Percentiles rank a stretch among this genome's conserved stretches.
These are phyloP conservation scores for Suillus occidentalis DNA, from an alignment of 768 basidiomycete genomes.

Conservation along the genomic window DNA sequence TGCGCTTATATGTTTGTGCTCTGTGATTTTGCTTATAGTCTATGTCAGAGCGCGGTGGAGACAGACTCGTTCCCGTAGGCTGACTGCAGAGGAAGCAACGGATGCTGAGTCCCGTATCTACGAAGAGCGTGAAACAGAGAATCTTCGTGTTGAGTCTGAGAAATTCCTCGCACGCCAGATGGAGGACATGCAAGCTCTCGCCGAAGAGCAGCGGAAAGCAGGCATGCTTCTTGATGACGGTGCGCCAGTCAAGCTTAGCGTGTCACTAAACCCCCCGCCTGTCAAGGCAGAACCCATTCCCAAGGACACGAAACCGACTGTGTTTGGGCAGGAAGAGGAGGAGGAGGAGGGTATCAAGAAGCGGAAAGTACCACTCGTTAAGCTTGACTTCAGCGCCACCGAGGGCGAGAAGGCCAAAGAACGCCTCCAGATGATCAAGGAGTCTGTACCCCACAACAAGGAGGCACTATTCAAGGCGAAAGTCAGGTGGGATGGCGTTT, in stretches of 20 bases:
- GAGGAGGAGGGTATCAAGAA: conserved; percentile 79
- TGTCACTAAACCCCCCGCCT: conserved; percentile 58
- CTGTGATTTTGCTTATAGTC: not conserved
- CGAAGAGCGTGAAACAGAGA: conserved; percentile 86
- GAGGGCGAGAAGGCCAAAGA: conserved; percentile 82
- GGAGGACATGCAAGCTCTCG: conserved; percentile 93
- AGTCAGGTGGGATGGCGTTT: conserved; percentile 89
- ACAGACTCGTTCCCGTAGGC: conserved; percentile 62
- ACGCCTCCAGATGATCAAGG: conserved; percentile 73
- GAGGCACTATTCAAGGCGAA: conserved; percentile 80
- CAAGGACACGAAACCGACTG: conserved; percentile 52
- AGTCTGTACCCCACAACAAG: conserved; percentile 73
- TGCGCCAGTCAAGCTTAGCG: conserved; percentile 83
- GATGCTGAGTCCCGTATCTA: conserved; percentile 80
- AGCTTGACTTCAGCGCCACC: conserved; percentile 85
- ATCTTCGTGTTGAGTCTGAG: conserved; percentile 87
- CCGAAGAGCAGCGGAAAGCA: conserved; percentile 87
- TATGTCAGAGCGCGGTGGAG: conserved; percentile 79
- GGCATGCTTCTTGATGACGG: conserved; percentile 91
- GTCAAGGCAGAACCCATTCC: conserved; percentile 46
- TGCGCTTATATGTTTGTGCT: conserved; percentile 34
- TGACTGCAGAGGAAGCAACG: conserved; percentile 77
- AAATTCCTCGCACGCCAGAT: conserved; percentile 91
- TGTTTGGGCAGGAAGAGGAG: conserved; percentile 83
- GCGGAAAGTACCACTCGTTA: conserved; percentile 83